Evolutionary conservation across 2,329 filamentous ascomycete genomes (phyloP).

Genomic region (Boeremia exigua): DNA sequence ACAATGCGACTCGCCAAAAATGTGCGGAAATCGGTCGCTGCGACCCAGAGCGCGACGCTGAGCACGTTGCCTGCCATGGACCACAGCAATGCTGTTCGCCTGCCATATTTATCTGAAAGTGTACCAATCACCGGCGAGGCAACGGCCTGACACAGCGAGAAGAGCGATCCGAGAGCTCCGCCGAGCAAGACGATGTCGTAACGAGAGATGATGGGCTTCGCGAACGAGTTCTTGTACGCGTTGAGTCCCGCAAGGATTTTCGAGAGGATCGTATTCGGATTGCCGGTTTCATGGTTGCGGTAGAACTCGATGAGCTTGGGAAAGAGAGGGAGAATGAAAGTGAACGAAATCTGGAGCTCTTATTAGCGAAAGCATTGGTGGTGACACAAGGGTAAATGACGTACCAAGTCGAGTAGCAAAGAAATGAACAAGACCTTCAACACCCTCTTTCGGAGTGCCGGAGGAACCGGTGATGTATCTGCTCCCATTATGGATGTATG

Average conservation of each 20-base stretch:
- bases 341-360: conserved; percentile 84
- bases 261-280: conserved; percentile 71
- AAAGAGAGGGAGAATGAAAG: conserved; percentile 96
- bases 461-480: conserved; percentile 43
- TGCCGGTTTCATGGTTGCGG: conserved; percentile 76
- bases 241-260: conserved; percentile 84
- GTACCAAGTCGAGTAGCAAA: conserved; percentile 85
- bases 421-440: conserved; percentile 88
- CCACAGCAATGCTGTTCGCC: conserved; percentile 83
- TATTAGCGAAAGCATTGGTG: conserved; percentile 16
- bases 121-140: conserved; percentile 90
- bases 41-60: conserved; percentile 92
- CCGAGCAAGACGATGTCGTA: conserved; percentile 97
- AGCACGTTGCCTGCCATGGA: conserved; percentile 94
- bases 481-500: conserved; percentile 22
- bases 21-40: conserved; percentile 91
- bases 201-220: conserved; percentile 89
- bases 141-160: conserved; percentile 89
- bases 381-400: conserved; percentile 39
- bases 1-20: conserved; percentile 93
- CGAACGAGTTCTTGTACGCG: conserved; percentile 91
- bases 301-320: conserved; percentile 97
- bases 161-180: conserved; percentile 90
- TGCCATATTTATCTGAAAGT: conserved; percentile 87
- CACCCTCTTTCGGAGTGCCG: conserved; percentile 73